Percentiles rank a stretch among this genome's conserved stretches.
Conservation (phyloP, 768 basidiomycete species). For the Trametes cingulata region DNA sequence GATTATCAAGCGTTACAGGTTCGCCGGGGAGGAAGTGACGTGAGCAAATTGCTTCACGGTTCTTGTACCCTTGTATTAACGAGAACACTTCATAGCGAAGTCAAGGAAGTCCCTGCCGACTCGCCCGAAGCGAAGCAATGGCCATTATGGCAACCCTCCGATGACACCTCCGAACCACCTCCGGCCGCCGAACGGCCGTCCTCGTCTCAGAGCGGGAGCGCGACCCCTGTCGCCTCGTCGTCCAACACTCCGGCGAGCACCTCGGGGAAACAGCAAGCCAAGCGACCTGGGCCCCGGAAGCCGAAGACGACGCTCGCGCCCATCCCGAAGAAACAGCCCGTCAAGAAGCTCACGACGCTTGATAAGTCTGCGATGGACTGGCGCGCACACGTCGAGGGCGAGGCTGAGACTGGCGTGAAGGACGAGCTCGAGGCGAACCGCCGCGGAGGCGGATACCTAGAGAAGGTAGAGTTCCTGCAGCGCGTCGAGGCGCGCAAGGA, state of each 20-base stretch:
- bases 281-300: conserved; percentile 67
- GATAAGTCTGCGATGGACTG: conserved; percentile 90
- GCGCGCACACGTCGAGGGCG: conserved; percentile 59
- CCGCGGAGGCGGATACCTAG: conserved; percentile 77
- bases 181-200: background rate
- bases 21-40: conserved; percentile 77
- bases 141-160: conserved; percentile 52
- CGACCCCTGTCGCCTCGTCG: conserved; percentile 5
- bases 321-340: conserved; percentile 51
- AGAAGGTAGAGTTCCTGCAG: conserved; percentile 81
- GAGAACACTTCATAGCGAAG: conserved; percentile 53
- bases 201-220: conserved; percentile 8
- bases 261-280: conserved; percentile 25
- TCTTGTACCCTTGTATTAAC: conserved; percentile 8
- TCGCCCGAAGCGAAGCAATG: conserved; percentile 78
- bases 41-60: conserved; percentile 39
- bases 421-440: conserved; percentile 78
- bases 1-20: conserved; percentile 68
- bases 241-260: conserved; percentile 6
- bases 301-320: conserved; percentile 57
- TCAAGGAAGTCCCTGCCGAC: conserved; percentile 69
- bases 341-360: conserved; percentile 76
- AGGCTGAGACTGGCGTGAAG: conserved; percentile 43
- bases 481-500: conserved; percentile 75
- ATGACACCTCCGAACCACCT: conserved; percentile 3